Base-by-base conservation (phyloP, 139 green algal species). In the Chlamydomonas eustigma region DNA sequence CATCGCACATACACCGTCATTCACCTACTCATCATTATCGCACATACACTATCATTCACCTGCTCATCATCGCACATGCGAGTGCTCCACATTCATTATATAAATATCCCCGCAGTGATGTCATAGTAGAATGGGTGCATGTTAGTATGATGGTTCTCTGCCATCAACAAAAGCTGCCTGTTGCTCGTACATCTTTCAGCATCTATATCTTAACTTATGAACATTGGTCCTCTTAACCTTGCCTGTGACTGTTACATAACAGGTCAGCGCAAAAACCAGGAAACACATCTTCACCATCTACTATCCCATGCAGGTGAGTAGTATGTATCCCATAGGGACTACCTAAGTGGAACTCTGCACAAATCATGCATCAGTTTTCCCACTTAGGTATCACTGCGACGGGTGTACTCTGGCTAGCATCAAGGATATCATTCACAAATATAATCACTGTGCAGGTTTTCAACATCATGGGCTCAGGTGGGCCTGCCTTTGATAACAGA, bases 221-320 rank as follows among this genome's bases (percentile, higher is more conserved):
- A 12, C 18, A 12, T 58, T 18, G 12, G 44, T 58, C 44, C 44
- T 18, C 44, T 58, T 28, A 58, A 18, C 44, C 18, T 12, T 58
- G 12, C 44, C 44, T 28, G 12, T 58, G 44, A 12, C 44, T 12
- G 44, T 12, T 18, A 12, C 18, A 12, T 28, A 28, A 18, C 44
- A 58, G 44, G 44, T 68, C 52, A 68, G 22, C 6, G 65, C 65
- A 5, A 73, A 73, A 5, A 34, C 33, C 32, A 6, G 12, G 4
- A 39, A 58, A 38, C 68, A 75, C 68, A 35, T 75, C 12, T 75
- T 75, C 38, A 44, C 68, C 32, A 75, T 75, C 32, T 25, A 63
- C 37, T 75, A 28, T 28, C 68, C 68, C 37, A 75, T 75, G 37
- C 68, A 72, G 65, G 65, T 72, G 24, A 34, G 65, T 72, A 12